Evolutionary conservation across 2,329 filamentous ascomycete genomes (phyloP).

Genomic region (Alternaria triticina): DNA sequence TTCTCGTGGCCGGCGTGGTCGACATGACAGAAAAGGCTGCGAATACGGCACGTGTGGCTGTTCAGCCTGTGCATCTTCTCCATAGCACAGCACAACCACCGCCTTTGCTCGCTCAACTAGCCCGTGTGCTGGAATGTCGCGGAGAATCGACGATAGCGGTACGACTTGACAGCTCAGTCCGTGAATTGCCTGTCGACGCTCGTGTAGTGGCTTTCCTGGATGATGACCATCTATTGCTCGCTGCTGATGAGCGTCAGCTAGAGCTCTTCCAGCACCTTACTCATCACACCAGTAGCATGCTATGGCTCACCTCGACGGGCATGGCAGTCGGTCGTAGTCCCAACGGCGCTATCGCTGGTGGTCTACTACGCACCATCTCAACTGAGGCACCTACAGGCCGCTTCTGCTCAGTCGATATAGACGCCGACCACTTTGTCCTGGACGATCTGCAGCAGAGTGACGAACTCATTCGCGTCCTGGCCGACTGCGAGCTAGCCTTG

Average conservation of each 20-base stretch:
- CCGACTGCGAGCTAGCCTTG: neutral
- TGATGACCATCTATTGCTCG: neutral
- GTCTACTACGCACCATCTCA: conserved; percentile 17
- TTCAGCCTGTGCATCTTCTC: neutral
- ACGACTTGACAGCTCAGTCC: neutral
- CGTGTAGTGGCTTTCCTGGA: conserved; percentile 4
- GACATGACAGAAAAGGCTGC: neutral
- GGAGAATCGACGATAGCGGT: neutral
- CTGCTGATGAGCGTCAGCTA: neutral
- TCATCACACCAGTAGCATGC: conserved; percentile 8
- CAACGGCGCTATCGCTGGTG: neutral
- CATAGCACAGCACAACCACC: neutral
- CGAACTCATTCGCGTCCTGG: neutral
- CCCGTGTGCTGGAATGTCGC: neutral
- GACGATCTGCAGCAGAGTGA: conserved; percentile 2
- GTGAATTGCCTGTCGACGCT: neutral
- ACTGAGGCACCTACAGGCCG: conserved; percentile 9
- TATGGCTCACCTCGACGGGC: conserved; percentile 11
- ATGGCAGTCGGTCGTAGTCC: neutral
- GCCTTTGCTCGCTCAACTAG: neutral
- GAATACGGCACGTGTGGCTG: neutral
- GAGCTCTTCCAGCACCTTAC: conserved; percentile 2
- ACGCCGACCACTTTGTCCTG: conserved; percentile 7
- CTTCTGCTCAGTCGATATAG: conserved; percentile 14
- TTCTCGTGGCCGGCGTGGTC: neutral